Evolutionary conservation across 805 yeast species (phyloP), one percentile per base, ranked within the genome.

Genomic region (Lipomyces sp.): DNA sequence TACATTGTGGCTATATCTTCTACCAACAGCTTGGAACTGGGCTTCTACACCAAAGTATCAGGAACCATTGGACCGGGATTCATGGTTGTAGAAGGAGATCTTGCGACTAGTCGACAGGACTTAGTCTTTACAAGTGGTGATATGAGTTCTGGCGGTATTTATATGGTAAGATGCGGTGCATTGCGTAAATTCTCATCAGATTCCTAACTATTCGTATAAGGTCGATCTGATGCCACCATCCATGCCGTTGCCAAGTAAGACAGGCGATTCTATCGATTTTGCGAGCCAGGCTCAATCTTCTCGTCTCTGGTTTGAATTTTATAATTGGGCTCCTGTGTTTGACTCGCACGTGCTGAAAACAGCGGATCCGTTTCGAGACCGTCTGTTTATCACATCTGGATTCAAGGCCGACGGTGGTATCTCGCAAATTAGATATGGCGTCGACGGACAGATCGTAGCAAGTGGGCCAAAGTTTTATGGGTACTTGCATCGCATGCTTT

Each of bases 81-180:
- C 39, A 6, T 35, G 18, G 66, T 67, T 3, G 29, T 66, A 2
- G 65, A 64, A 37, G 62, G 57, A n/a, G n/a, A 32, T 11, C 56
- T 30, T 2, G 54, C 3, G 8, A 30, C 24, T 15, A 34, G 54
- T 24, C 54, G 32, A 29, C 39, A 56, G 8, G 69, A 66, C 35
- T n/a, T 65, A 13, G 53, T 67, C 13, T 15, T 67, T 34, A 60
- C 53, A 24, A 66, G 64, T 29, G 70, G 70, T 2, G 66, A 60
- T 53, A 15, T 62, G 30, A 29, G 18, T 4, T n/a, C 62, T 0
- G 71, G 71, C 7, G 71, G 71, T 4, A 53, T 55, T 7, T 67
- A 34, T 57, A 33, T n/a, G 18, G 62, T 56, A 24, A 29, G 54
- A 2, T 15, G 6, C 5, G 5, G 10, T 29, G n/a, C 2, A 15